Evolutionary conservation across 306 rosid genomes (phyloP).

Genomic region (Pyrus communis): DNA sequence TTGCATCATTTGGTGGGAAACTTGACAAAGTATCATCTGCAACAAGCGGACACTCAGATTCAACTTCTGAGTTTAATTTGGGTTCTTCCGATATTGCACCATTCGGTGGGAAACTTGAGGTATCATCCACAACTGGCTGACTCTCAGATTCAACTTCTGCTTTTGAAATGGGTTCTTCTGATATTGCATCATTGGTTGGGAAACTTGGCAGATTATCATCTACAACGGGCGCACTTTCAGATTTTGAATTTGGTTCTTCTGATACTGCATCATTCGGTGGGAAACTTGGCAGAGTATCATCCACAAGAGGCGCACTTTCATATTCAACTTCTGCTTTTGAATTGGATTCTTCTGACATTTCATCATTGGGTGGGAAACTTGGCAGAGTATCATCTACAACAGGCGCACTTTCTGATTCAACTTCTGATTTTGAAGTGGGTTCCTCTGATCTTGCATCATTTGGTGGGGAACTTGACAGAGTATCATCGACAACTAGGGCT

Average conservation of each 20-base stretch:
- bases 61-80: neutral
- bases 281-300: neutral
- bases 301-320: neutral
- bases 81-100: neutral
- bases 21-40: too few species aligned
- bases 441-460: neutral
- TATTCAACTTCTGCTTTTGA: neutral
- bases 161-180: neutral
- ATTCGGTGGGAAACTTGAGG: neutral
- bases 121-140: neutral
- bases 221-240: neutral
- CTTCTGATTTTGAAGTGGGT: neutral
- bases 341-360: neutral
- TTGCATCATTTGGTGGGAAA: too few species aligned
- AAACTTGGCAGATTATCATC: neutral
- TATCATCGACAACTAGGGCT: neutral
- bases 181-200: neutral
- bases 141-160: constrained; percentile 3
- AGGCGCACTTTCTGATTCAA: neutral
- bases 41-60: neutral
- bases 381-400: neutral
- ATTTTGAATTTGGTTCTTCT: neutral
- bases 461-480: neutral
- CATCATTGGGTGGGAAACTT: neutral
- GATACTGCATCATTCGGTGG: neutral